Base-by-base conservation (phyloP, 2,329 filamentous ascomycete species). In the Neofusicoccum sp. region DNA sequence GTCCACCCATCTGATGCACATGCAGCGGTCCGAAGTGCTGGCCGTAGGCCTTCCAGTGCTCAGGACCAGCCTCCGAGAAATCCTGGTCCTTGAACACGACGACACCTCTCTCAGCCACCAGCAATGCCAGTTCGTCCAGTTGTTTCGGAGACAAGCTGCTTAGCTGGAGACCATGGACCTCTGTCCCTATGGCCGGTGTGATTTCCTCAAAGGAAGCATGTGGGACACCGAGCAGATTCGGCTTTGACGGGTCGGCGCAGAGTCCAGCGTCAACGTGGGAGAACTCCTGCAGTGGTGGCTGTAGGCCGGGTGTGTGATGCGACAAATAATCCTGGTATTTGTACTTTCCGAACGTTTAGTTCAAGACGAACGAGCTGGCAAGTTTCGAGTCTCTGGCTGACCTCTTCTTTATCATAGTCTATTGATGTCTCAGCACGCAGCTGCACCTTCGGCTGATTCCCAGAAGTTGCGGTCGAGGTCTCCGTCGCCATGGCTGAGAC, bases 21-120 rank as follows among this genome's bases (percentile, higher is more conserved):
- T 59, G 56, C 16, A 59, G 43, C 41, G 56, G 56, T 3, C 79
- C 79, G 67, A 81, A 81, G 62, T 81, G 72, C 45, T 76, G 71
- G 70, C 79, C 79, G 64, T 81, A 81, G 2, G 75, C 71, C 58
- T 80, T 76, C 66, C 80, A 79, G 11, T 69, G 71, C 4, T 73
- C 74, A 3, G 78, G 79, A 6, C 79, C 78, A 16, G 76, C 76
- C 64, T 80, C 76, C 31, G 81, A 78, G 52, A 83, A 76, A 62
- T 84, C 80, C 64, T 84, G 80, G 37, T 82, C 75, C n/a, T 80
- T 80, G 71, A 84, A 83, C 37, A 81, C 80, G 11, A 81, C 76
- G 14, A 83, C 79, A 58, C 81, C 81, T 65, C 75, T 70, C 66
- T 77, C 73, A 4, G 73, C 73, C 48, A 76, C 74, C 54, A 77